Evolutionary conservation across 2,329 filamentous ascomycete species (phyloP).

Genomic region (Nemania sp.): DNA sequence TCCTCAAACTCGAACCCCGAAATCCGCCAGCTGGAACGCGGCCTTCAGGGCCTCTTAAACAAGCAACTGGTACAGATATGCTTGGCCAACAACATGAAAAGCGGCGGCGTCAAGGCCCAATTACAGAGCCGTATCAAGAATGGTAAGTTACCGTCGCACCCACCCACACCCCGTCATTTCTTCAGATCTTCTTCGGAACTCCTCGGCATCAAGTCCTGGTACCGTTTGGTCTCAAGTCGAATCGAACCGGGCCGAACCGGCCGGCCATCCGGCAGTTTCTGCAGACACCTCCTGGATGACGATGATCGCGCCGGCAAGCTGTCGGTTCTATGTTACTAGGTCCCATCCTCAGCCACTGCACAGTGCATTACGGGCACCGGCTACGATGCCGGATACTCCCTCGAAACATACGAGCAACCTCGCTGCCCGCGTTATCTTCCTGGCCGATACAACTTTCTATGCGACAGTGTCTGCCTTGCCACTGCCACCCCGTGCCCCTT

Average conservation of each 20-base stretch:
- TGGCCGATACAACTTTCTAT: neutral
- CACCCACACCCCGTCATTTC: neutral
- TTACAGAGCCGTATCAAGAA: constrained; percentile 77
- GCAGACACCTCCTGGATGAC: too few species aligned
- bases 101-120: constrained; percentile 82
- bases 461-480: neutral
- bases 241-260: neutral
- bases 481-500: too few species aligned
- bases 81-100: constrained; percentile 70
- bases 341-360: too few species aligned
- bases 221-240: neutral
- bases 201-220: neutral
- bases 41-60: constrained; percentile 55
- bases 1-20: constrained; percentile 40
- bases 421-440: neutral
- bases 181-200: neutral
- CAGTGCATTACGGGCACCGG: too few species aligned
- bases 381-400: too few species aligned
- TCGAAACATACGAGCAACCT: too few species aligned
- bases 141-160: constrained; percentile 59
- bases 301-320: too few species aligned
- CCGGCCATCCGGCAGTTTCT: neutral
- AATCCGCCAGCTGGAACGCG: constrained; percentile 49
- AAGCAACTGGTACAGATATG: constrained; percentile 77
- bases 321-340: too few species aligned